A percentile compares a stretch with the other conserved stretches of the same genome.
phyloP scores from a whole-genome alignment of 495 filamentous ascomycete species.

The Lasiosphaeris hirsuta region DNA sequence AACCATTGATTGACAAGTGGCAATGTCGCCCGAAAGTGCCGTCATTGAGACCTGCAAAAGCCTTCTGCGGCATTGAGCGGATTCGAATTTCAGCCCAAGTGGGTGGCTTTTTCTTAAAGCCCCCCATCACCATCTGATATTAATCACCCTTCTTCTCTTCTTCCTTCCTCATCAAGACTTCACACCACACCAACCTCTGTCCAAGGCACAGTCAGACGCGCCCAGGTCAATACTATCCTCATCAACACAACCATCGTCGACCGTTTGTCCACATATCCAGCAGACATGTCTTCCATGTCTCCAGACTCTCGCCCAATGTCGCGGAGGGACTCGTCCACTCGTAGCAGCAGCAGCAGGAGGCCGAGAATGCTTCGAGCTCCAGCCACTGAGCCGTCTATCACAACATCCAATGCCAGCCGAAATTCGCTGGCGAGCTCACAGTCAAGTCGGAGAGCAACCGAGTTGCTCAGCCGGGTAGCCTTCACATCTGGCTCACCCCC shows the following conservation, averaged over 20 bases:
- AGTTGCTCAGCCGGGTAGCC: slow-evolving; percentile 51
- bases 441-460: slow-evolving; percentile 45
- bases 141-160: slow-evolving; percentile 8
- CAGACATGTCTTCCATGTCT: slow-evolving; percentile 28
- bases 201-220: neutral
- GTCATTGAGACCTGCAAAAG: slow-evolving; percentile 29
- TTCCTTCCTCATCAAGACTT: slow-evolving; percentile 3
- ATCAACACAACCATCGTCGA: neutral
- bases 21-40: slow-evolving; percentile 35
- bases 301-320: slow-evolving; percentile 29
- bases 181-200: neutral
- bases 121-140: slow-evolving; percentile 21
- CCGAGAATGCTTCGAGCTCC: slow-evolving; percentile 49
- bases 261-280: neutral
- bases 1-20: slow-evolving; percentile 41
- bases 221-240: slow-evolving; percentile 7
- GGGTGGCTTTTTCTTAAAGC: slow-evolving; percentile 23
- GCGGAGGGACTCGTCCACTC: slow-evolving; percentile 37
- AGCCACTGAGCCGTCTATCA: slow-evolving; percentile 53
- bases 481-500: slow-evolving; percentile 41
- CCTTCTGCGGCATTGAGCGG: slow-evolving; percentile 23
- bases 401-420: slow-evolving; percentile 50
- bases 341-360: slow-evolving; percentile 34
- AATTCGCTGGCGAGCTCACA: slow-evolving; percentile 45
- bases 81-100: slow-evolving; percentile 38